Evolutionary conservation across 179 eudicot genomes (phyloP), one percentile per base, ranked within the genome.

Genomic region (Beta macrorhiza): DNA sequence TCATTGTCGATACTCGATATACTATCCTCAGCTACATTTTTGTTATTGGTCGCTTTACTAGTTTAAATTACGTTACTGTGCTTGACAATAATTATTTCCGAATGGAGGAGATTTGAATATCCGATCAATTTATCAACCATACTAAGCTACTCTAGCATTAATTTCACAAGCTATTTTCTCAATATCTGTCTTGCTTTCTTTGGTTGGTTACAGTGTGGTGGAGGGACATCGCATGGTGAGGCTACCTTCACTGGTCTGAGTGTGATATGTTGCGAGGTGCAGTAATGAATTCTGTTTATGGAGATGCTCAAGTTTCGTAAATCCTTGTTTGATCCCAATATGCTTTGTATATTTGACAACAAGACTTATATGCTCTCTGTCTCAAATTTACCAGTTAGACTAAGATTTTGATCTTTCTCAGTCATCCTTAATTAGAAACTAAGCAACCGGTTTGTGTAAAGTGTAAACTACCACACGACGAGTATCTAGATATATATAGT

Each of bases 221-320:
- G 90, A 84, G 7, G 96, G 90, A 67, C 89, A 91, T 25, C 90
- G 89, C 67, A 77, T 91, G 15, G 78, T 89, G 84, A 83, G 83
- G 85, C 86, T 92, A 61, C 89, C 92, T 47, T 87, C 87, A 57
- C 20, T 84, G 4, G 90, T 88, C 55, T 90, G 67, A 62, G 13
- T 37, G 4, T 37, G 42, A 37, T 37, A 37, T 37, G 42, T 37
- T 37, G 42, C 42, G 32, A 0, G 22, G 67, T 11, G 32, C 42
- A 37, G 42, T 37, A 37, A 62, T 62, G 0, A 9, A 49, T 6
- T 49, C 9, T 9, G 53, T 49, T 49, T 6, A 49, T 49, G 53
- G 53, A 49, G 9, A 5, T 15, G 65, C 8, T 61, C 12, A 1
- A 61, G 65, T 61, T 61, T n/a, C 25, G 3, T 61, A 61, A n/a